Base-by-base conservation (phyloP, 345 rosid species). In the Acer campestre region DNA sequence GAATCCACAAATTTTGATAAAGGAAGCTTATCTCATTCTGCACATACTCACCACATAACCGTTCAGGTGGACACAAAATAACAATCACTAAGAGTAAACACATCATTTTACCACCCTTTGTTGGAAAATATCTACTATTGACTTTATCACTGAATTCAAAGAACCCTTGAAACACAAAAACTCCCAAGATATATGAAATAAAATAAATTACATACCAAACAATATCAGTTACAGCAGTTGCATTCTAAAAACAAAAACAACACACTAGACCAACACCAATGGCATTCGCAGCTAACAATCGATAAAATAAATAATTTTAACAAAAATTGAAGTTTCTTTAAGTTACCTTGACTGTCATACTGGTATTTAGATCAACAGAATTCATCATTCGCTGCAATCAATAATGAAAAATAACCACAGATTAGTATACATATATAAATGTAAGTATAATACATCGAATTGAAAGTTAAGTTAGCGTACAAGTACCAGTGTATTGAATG, bases 341-440 rank as follows among this genome's bases (percentile, higher is more conserved):
- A 55, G 59, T 73, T 80, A 94, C 98, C 96, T 91, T 90, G 75
- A 86, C 29, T 48, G 86, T 66, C 49, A 85, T 67, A 79, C 80
- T 76, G 29, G 79, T 67, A 63, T 42, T 86, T 23, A 18, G 77
- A 84, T 79, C 83, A 67, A 66, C 38, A 73, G 71, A 71, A 79
- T 77, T 85, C 83, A 69, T 80, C 74, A 81, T 80, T 51, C 83
- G 79, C 94, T 93, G 89, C 83, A 79, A 44, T 68, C 73, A 78
- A 80, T 65, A 71, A 40, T 40, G 12, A 63, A 67, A 48, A 59
- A 38, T n/a, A 49, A 61, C 2, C 12, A 29, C 13, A 1, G 22
- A 20, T n/a, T 46, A 46, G 49, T 46, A 2, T 46, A 46, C 14
- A 35, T 35, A 31, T 9, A 18, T 20, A 51, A 3, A 38, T 20